phyloP scores from a whole-genome alignment of 2,329 filamentous ascomycete genomes.

The Epichloe bromicola region DNA sequence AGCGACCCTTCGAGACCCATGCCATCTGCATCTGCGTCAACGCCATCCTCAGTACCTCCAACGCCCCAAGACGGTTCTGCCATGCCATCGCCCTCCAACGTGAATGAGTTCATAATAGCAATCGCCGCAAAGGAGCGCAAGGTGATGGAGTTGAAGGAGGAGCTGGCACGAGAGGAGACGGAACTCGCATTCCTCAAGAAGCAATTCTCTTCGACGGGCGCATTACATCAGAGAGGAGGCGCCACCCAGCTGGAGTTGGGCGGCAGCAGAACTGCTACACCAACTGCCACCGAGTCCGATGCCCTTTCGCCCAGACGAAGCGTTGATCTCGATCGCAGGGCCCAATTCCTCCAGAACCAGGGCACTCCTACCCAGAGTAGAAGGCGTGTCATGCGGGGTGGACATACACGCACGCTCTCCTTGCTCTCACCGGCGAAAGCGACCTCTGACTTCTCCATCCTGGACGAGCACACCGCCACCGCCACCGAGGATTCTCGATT shows the following conservation, averaged over 20 bases:
- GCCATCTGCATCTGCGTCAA: constrained; percentile 24
- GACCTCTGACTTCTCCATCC: constrained; percentile 28
- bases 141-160: constrained; percentile 83
- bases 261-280: constrained; percentile 1
- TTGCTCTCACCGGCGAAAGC: constrained; percentile 59
- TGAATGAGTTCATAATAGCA: constrained; percentile 66
- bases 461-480: constrained; percentile 23
- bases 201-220: constrained; percentile 70
- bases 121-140: constrained; percentile 85
- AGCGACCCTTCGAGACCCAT: constrained; percentile 38
- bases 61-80: constrained; percentile 35
- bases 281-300: constrained; percentile 14
- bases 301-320: constrained; percentile 25
- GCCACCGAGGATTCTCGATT: constrained; percentile 14
- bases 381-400: constrained; percentile 56
- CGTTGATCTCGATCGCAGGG: constrained; percentile 60
- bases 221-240: constrained; percentile 56
- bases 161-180: constrained; percentile 68
- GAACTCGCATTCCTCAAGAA: constrained; percentile 68
- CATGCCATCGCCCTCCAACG: constrained; percentile 35
- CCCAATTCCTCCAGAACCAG: constrained; percentile 46
- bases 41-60: constrained; percentile 30
- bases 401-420: constrained; percentile 56
- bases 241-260: constrained; percentile 3
- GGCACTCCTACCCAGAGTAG: constrained; percentile 28